Conservation (phyloP, 306 rosid genomes). For the Begonia loranthoides region DNA sequence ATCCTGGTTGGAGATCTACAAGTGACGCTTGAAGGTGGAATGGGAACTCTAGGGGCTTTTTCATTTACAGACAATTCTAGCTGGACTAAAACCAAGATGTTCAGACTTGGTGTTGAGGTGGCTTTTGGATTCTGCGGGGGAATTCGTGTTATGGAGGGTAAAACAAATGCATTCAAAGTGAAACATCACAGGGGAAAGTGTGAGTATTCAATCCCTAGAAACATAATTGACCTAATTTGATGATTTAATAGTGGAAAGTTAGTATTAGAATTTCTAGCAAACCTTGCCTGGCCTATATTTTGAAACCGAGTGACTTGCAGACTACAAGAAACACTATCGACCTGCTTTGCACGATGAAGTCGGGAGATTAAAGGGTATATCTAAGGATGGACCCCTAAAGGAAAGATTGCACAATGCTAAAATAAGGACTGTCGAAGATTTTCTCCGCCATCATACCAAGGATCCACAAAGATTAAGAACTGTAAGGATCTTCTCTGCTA, state of each 20-base stretch:
- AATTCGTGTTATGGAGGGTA: conserved; percentile 60
- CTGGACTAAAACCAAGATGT: conserved; percentile 80
- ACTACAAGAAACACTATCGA: conserved; percentile 82
- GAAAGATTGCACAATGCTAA: conserved; percentile 45
- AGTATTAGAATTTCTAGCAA: no score
- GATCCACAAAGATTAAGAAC: conserved; percentile 69
- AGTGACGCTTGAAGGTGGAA: conserved; percentile 62
- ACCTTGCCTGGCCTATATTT: no score
- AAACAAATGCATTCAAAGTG: conserved; percentile 72
- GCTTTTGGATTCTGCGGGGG: conserved; percentile 48
- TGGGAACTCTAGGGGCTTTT: conserved; percentile 68
- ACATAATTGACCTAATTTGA: no score
- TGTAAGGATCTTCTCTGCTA: conserved; percentile 23
- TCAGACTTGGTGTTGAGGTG: conserved; percentile 71
- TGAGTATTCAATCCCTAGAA: conserved; percentile 24
- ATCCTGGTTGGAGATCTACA: conserved; percentile 68
- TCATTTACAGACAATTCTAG: conserved; percentile 88
- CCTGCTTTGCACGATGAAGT: conserved; percentile 81
- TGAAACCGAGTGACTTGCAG: conserved; percentile 18
- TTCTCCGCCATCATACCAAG: conserved; percentile 54
- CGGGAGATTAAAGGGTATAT: conserved; percentile 80
- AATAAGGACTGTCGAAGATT: conserved; percentile 62
- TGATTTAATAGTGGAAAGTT: no score
- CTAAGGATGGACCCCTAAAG: conserved; percentile 84
- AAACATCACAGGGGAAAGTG: conserved; percentile 96